Evolutionary conservation across 345 rosid genomes (phyloP), one percentile per base, ranked within the genome.

Genomic region (Alliaria petiolata): DNA sequence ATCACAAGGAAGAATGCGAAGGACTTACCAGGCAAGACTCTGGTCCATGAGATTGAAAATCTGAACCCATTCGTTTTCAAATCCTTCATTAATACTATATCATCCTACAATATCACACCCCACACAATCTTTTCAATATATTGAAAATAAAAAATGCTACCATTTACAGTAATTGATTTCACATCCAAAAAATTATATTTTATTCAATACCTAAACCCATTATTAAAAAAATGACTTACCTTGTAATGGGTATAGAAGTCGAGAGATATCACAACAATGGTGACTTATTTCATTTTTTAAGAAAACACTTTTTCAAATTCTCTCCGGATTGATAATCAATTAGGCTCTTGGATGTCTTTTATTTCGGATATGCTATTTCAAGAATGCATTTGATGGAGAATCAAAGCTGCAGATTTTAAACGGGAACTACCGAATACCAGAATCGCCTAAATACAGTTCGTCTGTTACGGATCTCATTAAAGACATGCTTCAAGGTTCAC

Each of bases 261-360:
- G n/a, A 9, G 39, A 57, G 1, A 64, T 65, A 28, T 16, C 38
- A 62, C 13, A 49, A 16, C 11, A 51, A 20, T 46, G 6, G 22
- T 35, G 12, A 39, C 26, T 7, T 31, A 38, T 38, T 38, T 51
- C 19, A 22, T 20, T 7, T 47, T 5, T 20, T 2, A 12, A 1
- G 67, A 34, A 63, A 39, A 33, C 49, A 63, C 25, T 31, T 11
- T 53, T 57, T 72, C 46, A 36, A 3, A 62, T 54, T 12, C 36
- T 14, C 43, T 19, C 22, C n/a, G 36, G 5, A 25, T 16, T 11
- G 44, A 35, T 54, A 43, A 38, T n/a, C 28, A 33, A 17, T 65
- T 33, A 95, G 99, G 98, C 99, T 64, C 97, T 95, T 71, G 99
- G 98, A 31, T 95, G 99, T 83, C 92, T 95, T 54, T 87, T 95